phyloP scores from a whole-genome alignment of 352 stramenopile genomes.

The Phytophthora idaei region DNA sequence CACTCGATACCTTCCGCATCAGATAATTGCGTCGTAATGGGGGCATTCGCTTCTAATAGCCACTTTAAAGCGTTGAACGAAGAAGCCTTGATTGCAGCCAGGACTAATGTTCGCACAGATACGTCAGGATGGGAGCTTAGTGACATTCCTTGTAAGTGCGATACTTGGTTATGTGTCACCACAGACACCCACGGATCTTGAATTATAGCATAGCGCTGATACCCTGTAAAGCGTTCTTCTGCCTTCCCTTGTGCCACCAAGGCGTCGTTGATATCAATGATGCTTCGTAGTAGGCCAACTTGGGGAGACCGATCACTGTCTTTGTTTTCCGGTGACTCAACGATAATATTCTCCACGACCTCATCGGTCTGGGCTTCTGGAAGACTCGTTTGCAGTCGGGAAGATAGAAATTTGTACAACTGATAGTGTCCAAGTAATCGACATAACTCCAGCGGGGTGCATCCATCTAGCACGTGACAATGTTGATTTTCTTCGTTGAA shows the following conservation, averaged over 20 bases:
- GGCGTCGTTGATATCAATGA: slow-evolving; percentile 25
- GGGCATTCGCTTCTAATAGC: slow-evolving; percentile 33
- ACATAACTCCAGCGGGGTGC: slow-evolving; percentile 37
- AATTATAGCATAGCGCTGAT: neutral
- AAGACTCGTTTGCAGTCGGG: slow-evolving; percentile 2
- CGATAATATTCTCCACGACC: neutral
- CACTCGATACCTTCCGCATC: slow-evolving; percentile 27
- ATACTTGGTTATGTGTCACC: slow-evolving; percentile 38
- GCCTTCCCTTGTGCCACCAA: neutral
- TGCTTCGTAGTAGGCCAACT: slow-evolving; percentile 26
- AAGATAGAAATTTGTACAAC: slow-evolving; percentile 15
- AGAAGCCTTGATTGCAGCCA: slow-evolving; percentile 32
- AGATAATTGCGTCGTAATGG: slow-evolving; percentile 13
- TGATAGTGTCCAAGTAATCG: slow-evolving; percentile 33
- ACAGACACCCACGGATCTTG: slow-evolving; percentile 22
- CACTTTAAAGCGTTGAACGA: slow-evolving; percentile 50
- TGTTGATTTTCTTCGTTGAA: slow-evolving; percentile 7
- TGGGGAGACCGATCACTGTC: neutral
- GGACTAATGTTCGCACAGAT: slow-evolving; percentile 21
- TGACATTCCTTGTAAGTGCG: slow-evolving; percentile 38
- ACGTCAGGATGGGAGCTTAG: neutral
- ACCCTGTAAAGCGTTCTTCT: slow-evolving; percentile 1
- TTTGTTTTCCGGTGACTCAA: neutral
- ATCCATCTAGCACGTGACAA: slow-evolving; percentile 18
- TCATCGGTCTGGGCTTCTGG: neutral